A percentile compares a stretch with the other conserved stretches of the same genome.
phyloP scores from a whole-genome alignment of 352 stramenopile species.

The Globisporangium solare region DNA sequence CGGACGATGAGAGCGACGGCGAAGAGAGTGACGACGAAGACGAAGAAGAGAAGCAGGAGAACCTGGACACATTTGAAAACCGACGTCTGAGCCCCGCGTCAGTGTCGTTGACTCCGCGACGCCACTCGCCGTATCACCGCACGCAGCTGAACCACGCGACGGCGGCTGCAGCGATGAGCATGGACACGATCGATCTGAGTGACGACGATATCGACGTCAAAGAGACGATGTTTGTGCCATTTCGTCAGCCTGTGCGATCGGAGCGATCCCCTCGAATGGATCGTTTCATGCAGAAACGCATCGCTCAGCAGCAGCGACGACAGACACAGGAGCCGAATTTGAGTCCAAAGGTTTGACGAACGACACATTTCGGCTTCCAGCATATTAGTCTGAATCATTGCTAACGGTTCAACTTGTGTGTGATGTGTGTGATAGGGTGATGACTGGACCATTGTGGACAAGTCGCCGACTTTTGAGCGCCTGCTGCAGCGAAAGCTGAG shows the following conservation, averaged over 20 bases:
- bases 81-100: background rate
- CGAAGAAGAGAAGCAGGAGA: conserved; percentile 15
- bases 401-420: background rate
- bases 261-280: conserved; percentile 24
- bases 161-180: conserved; percentile 44
- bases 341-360: conserved; percentile 42
- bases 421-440: conserved; percentile 29
- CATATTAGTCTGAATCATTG: background rate
- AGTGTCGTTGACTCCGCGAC: conserved; percentile 11
- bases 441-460: conserved; percentile 76
- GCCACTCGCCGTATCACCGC: conserved; percentile 21
- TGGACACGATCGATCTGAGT: conserved; percentile 29
- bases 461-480: conserved; percentile 70
- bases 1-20: conserved; percentile 75
- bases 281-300: conserved; percentile 15
- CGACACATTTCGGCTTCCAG: background rate
- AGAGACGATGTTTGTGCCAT: conserved; percentile 55
- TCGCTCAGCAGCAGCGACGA: conserved; percentile 22
- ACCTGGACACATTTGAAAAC: conserved; percentile 12
- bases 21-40: conserved; percentile 51
- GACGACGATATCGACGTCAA: conserved; percentile 48
- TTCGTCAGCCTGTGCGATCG: conserved; percentile 21
- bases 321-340: conserved; percentile 24
- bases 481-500: conserved; percentile 35
- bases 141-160: conserved; percentile 44